Conservation (phyloP, 257 asterid genomes). For the Lycium ferocissimum region DNA sequence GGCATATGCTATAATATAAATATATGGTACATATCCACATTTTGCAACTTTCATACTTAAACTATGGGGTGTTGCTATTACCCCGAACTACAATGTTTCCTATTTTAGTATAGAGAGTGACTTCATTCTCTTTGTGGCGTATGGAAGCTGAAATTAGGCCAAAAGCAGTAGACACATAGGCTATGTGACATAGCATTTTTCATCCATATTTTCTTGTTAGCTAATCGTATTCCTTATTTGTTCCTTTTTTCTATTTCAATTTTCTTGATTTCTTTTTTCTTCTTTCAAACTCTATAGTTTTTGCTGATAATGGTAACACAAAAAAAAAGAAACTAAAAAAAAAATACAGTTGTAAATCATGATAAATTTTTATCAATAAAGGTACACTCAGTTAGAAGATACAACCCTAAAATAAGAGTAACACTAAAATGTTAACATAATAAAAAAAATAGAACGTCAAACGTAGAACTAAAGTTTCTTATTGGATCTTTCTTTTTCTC, state of each 20-base stretch:
- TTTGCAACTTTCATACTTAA: background rate
- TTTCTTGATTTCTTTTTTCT: background rate
- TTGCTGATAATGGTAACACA: too few species aligned
- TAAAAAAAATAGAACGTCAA: too few species aligned
- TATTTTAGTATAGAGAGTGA: background rate
- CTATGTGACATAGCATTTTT: background rate
- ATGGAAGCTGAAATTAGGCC: background rate
- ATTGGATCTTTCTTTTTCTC: too few species aligned
- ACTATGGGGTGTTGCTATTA: background rate
- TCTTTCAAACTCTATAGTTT: background rate
- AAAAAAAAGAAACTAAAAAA: too few species aligned
- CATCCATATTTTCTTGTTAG: background rate
- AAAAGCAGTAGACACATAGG: too few species aligned
- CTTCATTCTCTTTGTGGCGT: background rate
- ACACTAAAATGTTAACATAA: too few species aligned
- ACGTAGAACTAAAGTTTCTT: too few species aligned
- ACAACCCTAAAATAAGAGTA: too few species aligned
- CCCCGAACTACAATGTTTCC: background rate
- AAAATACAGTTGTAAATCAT: too few species aligned
- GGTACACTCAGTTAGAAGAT: too few species aligned
- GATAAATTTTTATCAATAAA: too few species aligned
- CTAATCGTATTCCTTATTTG: background rate
- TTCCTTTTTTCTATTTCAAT: too few species aligned
- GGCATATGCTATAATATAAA: background rate
- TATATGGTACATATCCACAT: background rate